Evolutionary conservation across 108 stramenopile species (phyloP).

Genomic region (Nitzschia sp.): DNA sequence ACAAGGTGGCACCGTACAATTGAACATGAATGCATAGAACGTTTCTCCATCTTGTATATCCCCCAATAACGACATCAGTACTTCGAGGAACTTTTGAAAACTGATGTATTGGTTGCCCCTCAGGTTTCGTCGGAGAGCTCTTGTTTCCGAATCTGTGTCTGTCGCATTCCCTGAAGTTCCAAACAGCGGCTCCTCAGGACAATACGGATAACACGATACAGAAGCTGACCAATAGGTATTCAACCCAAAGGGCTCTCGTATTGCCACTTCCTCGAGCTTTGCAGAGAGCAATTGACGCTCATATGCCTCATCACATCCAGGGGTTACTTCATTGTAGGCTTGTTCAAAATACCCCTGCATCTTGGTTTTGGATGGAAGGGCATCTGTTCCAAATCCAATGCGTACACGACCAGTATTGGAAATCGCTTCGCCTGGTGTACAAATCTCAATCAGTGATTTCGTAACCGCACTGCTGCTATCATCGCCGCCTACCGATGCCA

Average conservation of each 20-base stretch:
- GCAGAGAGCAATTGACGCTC: conserved; percentile 8
- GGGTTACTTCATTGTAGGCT: conserved; percentile 14
- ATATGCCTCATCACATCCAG: conserved; percentile 13
- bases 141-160: not conserved
- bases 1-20: no score
- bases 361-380: conserved; percentile 7
- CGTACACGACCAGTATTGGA: not conserved
- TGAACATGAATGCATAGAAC: not conserved
- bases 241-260: conserved; percentile 3
- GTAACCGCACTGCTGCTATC: not conserved
- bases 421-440: not conserved
- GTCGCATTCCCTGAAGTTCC: not conserved
- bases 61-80: not conserved
- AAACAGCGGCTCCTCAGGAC: conserved; percentile 19
- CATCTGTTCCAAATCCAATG: conserved; percentile 7
- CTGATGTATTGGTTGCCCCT: not conserved
- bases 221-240: conserved; percentile 10
- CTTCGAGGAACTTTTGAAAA: not conserved
- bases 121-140: not conserved
- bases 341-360: not conserved
- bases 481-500: not conserved
- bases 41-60: not conserved
- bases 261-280: not conserved
- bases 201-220: conserved; percentile 14
- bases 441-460: not conserved